phyloP scores from a whole-genome alignment of 441 rosid genomes.

The Sinapis alba region DNA sequence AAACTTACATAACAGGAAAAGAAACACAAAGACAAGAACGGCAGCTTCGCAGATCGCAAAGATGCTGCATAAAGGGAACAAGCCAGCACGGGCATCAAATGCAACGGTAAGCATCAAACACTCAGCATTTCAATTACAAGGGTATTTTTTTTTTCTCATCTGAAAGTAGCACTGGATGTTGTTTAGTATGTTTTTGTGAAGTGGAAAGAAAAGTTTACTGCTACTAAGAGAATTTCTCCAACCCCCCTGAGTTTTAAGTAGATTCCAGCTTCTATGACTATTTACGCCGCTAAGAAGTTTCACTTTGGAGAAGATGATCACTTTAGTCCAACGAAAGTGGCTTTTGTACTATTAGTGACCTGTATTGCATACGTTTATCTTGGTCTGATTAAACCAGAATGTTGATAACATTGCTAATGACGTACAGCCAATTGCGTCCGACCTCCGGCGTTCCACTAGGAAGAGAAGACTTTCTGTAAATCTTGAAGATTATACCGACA shows the following conservation, averaged over 20 bases:
- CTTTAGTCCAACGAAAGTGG: not conserved
- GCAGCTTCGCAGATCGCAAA: conserved; percentile 94
- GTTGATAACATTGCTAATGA: conserved; percentile 33
- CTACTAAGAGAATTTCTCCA: not conserved
- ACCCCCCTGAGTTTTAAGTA: not conserved
- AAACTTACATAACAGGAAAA: conserved; percentile 63
- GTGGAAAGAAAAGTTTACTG: not conserved
- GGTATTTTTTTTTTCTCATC: not conserved
- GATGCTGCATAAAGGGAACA: conserved; percentile 73
- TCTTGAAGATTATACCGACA: conserved; percentile 83
- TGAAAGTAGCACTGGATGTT: not conserved
- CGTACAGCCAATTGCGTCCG: conserved; percentile 66
- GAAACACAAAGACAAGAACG: conserved; percentile 84
- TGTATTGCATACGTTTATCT: conserved; percentile 18
- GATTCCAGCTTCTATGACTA: not conserved
- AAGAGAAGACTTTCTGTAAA: conserved; percentile 85
- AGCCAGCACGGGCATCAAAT: conserved; percentile 55
- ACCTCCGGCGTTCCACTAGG: conserved; percentile 96
- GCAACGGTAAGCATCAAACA: conserved; percentile 51
- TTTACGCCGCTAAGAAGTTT: conserved; percentile 2
- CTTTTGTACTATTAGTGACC: not conserved
- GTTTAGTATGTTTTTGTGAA: not conserved
- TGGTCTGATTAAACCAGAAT: conserved; percentile 35
- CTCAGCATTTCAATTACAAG: not conserved
- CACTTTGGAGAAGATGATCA: conserved; percentile 13